A percentile compares a stretch with the other conserved stretches of the same genome.
These are phyloP conservation scores for Pachysandra terminalis DNA, from an alignment of 164 flowering plant genomes.

Conservation along the genomic window DNA sequence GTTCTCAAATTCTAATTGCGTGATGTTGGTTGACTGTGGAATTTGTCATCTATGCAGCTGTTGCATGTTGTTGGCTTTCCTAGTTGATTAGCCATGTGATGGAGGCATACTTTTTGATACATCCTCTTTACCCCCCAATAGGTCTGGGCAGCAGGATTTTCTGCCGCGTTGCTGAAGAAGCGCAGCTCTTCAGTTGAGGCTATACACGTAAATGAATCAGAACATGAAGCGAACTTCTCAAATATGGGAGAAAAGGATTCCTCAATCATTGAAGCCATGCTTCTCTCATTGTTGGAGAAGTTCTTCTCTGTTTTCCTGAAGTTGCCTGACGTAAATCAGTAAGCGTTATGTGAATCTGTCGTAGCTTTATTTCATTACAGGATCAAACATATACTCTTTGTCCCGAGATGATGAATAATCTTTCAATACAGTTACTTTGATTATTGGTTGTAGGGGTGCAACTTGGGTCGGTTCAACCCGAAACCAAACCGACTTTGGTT, in stretches of 20 bases:
- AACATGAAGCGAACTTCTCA: slow-evolving; percentile 17
- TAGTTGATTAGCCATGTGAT: slow-evolving; percentile 3
- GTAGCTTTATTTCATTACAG: not conserved
- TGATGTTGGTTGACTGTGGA: not conserved
- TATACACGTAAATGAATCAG: slow-evolving; percentile 22
- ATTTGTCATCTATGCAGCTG: slow-evolving; percentile 2
- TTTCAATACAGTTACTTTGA: too few species aligned
- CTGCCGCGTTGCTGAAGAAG: slow-evolving; percentile 83
- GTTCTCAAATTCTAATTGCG: not conserved
- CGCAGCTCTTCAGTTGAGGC: slow-evolving; percentile 41
- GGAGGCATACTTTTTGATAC: not conserved
- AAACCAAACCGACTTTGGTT: too few species aligned
- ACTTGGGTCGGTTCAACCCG: too few species aligned
- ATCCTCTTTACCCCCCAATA: slow-evolving; percentile 19
- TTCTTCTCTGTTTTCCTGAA: slow-evolving; percentile 53
- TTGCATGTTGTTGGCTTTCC: slow-evolving; percentile 4
- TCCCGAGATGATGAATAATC: not conserved
- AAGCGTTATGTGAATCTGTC: slow-evolving; percentile 8
- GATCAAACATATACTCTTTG: too few species aligned
- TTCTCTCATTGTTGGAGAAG: slow-evolving; percentile 51
- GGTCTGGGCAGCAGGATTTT: slow-evolving; percentile 99
- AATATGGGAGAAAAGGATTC: slow-evolving; percentile 38
- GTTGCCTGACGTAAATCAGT: slow-evolving; percentile 69
- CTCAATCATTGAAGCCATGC: slow-evolving; percentile 37
- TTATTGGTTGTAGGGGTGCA: too few species aligned